Evolutionary conservation across 2,329 filamentous ascomycete genomes (phyloP), one percentile per base, ranked within the genome.

Genomic region (Cladophialophora yegresii): DNA sequence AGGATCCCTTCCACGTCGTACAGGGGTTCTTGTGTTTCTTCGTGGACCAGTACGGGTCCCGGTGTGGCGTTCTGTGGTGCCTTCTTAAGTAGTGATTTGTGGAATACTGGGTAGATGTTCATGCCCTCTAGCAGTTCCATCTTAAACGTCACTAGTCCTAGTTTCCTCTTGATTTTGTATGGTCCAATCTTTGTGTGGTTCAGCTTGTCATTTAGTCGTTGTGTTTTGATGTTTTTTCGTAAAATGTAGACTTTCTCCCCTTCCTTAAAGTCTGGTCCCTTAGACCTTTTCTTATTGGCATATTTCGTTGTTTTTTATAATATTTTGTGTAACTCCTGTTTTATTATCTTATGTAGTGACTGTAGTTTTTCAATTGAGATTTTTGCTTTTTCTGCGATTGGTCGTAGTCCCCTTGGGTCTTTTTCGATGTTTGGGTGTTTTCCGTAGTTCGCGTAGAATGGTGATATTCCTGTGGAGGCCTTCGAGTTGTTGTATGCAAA

Each of bases 381-480:
- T 7, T 30, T 20, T 4, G 23, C 50, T 16, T 54, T 28, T 32
- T 54, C 1, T 13, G 8, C 10, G 7, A 54, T 54, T n/a, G 7
- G 16, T 54, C 28, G 28, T 5, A 32, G 3, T 5, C 16, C 26
- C 16, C 26, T 54, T 2, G 10, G 4, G 22, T 54, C 50, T 30
- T 54, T 54, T 16, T 54, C 7, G 7, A 54, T 54, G 16, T 54
- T 54, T 20, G 8, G 26, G 28, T 54, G 6, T 26, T 4, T 26
- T 32, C 26, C 10, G 10, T 67, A 67, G 16, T 67, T 67, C 12
- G 54, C 13, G 26, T 60, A 67, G 26, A 67, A 67, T 30, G 33
- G 43, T 49, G 12, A 57, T 26, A 65, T 54, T 16, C 6, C 16
- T 20, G 6, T 54, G 13, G 16, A 2, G 7, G 4, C 4, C 16